Conservation (phyloP, 192 early-diverging fungal genomes). For the Paraglomus brasilianum region DNA sequence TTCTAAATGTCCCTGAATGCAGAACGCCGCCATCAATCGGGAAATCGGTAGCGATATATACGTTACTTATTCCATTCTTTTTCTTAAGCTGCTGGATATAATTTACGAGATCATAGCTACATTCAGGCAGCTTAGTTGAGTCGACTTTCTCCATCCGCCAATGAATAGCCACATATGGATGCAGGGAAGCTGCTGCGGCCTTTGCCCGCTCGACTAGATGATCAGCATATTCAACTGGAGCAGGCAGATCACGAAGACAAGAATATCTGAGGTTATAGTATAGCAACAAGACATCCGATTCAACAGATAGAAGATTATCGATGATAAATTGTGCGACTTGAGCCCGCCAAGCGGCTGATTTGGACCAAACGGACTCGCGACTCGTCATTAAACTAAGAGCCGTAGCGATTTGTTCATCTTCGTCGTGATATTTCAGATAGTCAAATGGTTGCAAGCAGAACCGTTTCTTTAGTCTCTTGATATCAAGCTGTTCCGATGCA, state of each 20-base stretch:
- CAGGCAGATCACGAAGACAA: neutral
- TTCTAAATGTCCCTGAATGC: slow-evolving; percentile 2
- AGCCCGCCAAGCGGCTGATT: too few relatives aligned
- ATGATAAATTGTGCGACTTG: neutral
- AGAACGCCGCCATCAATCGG: neutral
- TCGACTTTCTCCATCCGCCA: slow-evolving; percentile 16
- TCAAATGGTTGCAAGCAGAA: too few relatives aligned
- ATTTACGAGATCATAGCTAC: slow-evolving; percentile 1
- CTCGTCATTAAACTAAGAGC: too few relatives aligned
- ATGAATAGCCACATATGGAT: slow-evolving; percentile 23
- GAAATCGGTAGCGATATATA: slow-evolving; percentile 37
- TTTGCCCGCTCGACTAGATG: slow-evolving; percentile 2
- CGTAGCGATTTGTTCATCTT: too few relatives aligned
- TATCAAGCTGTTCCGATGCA: too few relatives aligned
- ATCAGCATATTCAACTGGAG: slow-evolving; percentile 6
- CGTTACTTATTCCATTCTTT: slow-evolving; percentile 10
- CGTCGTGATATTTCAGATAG: too few relatives aligned
- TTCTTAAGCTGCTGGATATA: neutral
- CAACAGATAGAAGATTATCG: neutral
- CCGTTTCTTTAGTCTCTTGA: too few relatives aligned
- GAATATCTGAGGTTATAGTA: neutral
- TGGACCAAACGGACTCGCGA: too few relatives aligned
- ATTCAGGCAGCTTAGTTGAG: slow-evolving; percentile 3
- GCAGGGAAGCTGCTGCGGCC: neutral
- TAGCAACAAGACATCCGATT: neutral